phyloP scores from a whole-genome alignment of 1,284 basidiomycete species.

The Fomitopsis betulina region DNA sequence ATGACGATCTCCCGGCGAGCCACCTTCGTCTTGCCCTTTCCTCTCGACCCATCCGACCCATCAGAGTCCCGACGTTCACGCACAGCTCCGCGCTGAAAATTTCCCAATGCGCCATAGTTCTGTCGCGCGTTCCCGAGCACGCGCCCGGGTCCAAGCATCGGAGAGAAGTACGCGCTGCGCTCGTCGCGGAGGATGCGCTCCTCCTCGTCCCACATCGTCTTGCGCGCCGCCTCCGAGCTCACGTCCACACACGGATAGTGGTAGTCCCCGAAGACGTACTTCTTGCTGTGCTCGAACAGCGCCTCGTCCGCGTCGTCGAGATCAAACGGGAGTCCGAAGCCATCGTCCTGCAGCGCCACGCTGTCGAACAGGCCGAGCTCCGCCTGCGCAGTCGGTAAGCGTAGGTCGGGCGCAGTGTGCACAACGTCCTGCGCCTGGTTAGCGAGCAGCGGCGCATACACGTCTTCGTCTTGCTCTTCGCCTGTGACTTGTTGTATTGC shows the following conservation, averaged over 20 bases:
- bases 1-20: slow-evolving; percentile 26
- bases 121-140: slow-evolving; percentile 33
- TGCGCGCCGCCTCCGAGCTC: slow-evolving; percentile 66
- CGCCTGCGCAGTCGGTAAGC: slow-evolving; percentile 27
- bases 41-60: slow-evolving; percentile 11
- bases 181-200: slow-evolving; percentile 66
- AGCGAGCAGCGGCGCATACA: slow-evolving; percentile 73
- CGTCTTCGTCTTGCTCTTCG: slow-evolving; percentile 50
- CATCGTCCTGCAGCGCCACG: slow-evolving; percentile 39
- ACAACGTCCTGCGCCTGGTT: slow-evolving; percentile 64
- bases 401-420: slow-evolving; percentile 57
- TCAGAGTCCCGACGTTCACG: slow-evolving; percentile 16
- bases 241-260: slow-evolving; percentile 89
- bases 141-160: slow-evolving; percentile 43
- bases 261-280: slow-evolving; percentile 88
- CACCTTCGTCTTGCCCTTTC: slow-evolving; percentile 20
- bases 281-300: slow-evolving; percentile 65
- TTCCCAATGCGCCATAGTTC: slow-evolving; percentile 55
- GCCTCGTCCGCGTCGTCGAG: slow-evolving; percentile 62
- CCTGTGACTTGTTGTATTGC: slow-evolving; percentile 41
- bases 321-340: slow-evolving; percentile 65
- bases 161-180: slow-evolving; percentile 65
- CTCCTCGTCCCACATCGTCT: slow-evolving; percentile 67
- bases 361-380: slow-evolving; percentile 27
- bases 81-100: slow-evolving; percentile 8